These are phyloP conservation scores for Ceratobasidium sp. DNA, from an alignment of 1,284 basidiomycete genomes.

Conservation along the genomic window DNA sequence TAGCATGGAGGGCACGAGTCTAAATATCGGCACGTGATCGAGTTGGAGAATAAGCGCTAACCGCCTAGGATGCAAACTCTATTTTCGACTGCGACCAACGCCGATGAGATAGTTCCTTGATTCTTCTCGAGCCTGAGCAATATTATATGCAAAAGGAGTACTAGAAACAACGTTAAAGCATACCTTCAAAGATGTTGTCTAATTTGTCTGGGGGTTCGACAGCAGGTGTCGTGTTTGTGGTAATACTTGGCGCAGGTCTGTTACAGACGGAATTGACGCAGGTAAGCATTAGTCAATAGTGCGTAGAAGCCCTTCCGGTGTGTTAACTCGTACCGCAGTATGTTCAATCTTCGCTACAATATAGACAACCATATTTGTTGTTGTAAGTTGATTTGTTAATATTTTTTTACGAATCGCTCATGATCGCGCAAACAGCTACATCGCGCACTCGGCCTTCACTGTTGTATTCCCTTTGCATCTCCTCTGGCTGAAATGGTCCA, in stretches of 20 bases:
- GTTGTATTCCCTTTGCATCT: slow-evolving; percentile 78
- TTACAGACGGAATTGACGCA: slow-evolving; percentile 50
- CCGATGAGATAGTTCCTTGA: slow-evolving; percentile 28
- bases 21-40: background rate
- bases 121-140: background rate
- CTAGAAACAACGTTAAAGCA: background rate
- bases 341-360: slow-evolving; percentile 75
- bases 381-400: slow-evolving; percentile 64
- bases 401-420: background rate
- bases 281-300: slow-evolving; percentile 56
- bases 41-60: slow-evolving; percentile 4
- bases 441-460: slow-evolving; percentile 74
- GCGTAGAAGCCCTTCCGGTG: slow-evolving; percentile 64
- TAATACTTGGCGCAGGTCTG: slow-evolving; percentile 51
- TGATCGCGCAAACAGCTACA: slow-evolving; percentile 63
- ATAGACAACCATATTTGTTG: slow-evolving; percentile 79
- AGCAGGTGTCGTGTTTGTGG: slow-evolving; percentile 44
- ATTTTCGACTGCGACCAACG: slow-evolving; percentile 13
- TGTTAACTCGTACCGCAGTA: slow-evolving; percentile 69
- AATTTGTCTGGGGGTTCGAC: slow-evolving; percentile 28
- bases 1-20: slow-evolving; percentile 61
- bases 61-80: slow-evolving; percentile 6
- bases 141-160: background rate
- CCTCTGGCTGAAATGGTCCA: slow-evolving; percentile 65
- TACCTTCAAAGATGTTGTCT: slow-evolving; percentile 4